Percentiles rank a stretch among this genome's conserved stretches.
Conservation (phyloP, 2,329 filamentous ascomycete genomes). For the Penicillium expansum region DNA sequence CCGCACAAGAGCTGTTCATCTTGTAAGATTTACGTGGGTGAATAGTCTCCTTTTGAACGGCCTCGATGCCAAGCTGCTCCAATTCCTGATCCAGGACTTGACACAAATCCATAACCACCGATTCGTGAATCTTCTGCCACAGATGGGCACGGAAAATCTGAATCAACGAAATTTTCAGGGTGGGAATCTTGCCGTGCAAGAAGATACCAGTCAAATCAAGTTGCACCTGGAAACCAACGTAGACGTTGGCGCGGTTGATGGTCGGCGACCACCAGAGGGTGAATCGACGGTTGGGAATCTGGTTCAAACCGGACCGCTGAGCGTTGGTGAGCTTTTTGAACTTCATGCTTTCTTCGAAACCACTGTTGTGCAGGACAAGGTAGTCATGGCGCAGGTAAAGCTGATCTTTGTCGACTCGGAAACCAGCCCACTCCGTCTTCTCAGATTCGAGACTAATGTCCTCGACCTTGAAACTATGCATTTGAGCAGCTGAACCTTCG, state of each 20-base stretch:
- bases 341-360: slow-evolving; percentile 70
- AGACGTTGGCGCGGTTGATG: slow-evolving; percentile 94
- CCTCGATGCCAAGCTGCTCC: slow-evolving; percentile 92
- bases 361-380: slow-evolving; percentile 49
- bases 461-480: slow-evolving; percentile 40
- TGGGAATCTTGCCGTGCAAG: slow-evolving; percentile 98
- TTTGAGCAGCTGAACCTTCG: neutral
- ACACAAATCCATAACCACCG: slow-evolving; percentile 96
- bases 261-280: slow-evolving; percentile 96
- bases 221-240: slow-evolving; percentile 99
- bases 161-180: slow-evolving; percentile 94
- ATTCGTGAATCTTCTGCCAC: slow-evolving; percentile 99
- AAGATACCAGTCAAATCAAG: slow-evolving; percentile 97
- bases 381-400: slow-evolving; percentile 52
- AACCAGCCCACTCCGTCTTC: slow-evolving; percentile 50
- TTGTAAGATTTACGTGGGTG: slow-evolving; percentile 99
- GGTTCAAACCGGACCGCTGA: slow-evolving; percentile 92
- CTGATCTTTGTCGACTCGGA: slow-evolving; percentile 52
- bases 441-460: slow-evolving; percentile 46
- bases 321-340: slow-evolving; percentile 99
- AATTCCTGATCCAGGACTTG: slow-evolving; percentile 98
- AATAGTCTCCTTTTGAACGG: slow-evolving; percentile 98
- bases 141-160: slow-evolving; percentile 99
- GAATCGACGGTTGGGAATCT: slow-evolving; percentile 98
- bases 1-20: slow-evolving; percentile 99